Conservation (phyloP, 441 rosid genomes). For the Pelargonium australe region DNA sequence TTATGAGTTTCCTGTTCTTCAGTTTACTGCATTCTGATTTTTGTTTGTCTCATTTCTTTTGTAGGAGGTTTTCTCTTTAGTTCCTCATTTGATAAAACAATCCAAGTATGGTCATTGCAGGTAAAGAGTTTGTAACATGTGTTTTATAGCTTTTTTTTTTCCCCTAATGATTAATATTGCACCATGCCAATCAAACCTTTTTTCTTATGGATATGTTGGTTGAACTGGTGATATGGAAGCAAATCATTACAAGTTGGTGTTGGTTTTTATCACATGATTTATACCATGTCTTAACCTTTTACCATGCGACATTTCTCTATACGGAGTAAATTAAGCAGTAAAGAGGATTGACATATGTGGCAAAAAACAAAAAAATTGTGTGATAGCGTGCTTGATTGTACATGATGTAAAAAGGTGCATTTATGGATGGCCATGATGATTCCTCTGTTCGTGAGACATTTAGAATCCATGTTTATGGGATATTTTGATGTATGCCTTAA, state of each 20-base stretch:
- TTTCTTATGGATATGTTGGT: not conserved
- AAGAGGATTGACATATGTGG: too few species aligned
- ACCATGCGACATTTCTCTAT: not conserved
- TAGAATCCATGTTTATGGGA: too few species aligned
- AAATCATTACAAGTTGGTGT: not conserved
- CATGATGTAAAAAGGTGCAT: too few species aligned
- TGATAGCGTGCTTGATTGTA: too few species aligned
- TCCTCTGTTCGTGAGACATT: too few species aligned
- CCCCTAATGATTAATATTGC: not conserved
- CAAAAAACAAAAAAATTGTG: too few species aligned
- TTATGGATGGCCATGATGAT: too few species aligned
- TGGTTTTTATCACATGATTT: not conserved
- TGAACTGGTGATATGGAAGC: not conserved
- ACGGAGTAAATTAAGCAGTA: not conserved
- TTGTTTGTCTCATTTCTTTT: slow-evolving; percentile 23
- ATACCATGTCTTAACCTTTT: not conserved
- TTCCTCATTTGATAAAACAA: slow-evolving; percentile 74
- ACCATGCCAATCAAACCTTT: not conserved
- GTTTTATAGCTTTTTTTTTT: not conserved
- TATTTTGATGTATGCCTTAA: too few species aligned
- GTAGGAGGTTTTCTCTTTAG: slow-evolving; percentile 75
- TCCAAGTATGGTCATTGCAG: slow-evolving; percentile 79
- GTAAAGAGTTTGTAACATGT: slow-evolving; percentile 28
- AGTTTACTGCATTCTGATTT: slow-evolving; percentile 13
- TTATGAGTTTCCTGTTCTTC: not conserved